These are phyloP conservation scores for Aureobasidium sp. DNA, from an alignment of 2,329 filamentous ascomycete genomes.

Conservation along the genomic window DNA sequence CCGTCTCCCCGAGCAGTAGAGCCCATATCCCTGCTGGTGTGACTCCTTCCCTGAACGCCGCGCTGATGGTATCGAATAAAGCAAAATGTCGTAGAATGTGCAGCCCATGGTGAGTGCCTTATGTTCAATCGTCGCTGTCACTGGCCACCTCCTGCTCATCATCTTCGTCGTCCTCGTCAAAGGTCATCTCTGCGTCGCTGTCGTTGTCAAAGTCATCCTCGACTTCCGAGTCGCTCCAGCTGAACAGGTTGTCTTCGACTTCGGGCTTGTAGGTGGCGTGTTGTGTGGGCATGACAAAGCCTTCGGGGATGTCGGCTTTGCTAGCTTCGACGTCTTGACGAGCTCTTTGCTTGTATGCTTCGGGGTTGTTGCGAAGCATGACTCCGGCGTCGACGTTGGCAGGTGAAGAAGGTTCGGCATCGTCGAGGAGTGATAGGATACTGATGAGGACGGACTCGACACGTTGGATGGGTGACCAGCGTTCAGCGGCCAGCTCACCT, in stretches of 20 bases:
- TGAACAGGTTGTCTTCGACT: slow-evolving; percentile 56
- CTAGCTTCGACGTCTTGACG: slow-evolving; percentile 61
- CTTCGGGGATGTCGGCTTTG: slow-evolving; percentile 69
- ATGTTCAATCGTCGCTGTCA: slow-evolving; percentile 33
- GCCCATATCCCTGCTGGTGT: background rate
- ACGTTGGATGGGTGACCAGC: slow-evolving; percentile 89
- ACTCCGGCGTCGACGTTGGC: slow-evolving; percentile 93
- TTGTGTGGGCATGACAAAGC: slow-evolving; percentile 72
- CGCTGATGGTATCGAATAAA: slow-evolving; percentile 7
- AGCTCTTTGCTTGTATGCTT: slow-evolving; percentile 61
- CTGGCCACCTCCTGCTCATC: slow-evolving; percentile 52
- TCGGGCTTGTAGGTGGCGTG: slow-evolving; percentile 52
- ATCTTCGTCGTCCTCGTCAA: slow-evolving; percentile 51
- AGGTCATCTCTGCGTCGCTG: slow-evolving; percentile 39
- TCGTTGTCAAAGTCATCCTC: slow-evolving; percentile 74
- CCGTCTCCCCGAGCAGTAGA: background rate
- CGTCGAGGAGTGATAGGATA: slow-evolving; percentile 82
- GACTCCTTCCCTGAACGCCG: background rate
- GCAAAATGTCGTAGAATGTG: background rate
- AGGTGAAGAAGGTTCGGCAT: slow-evolving; percentile 85
- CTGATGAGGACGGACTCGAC: slow-evolving; percentile 93
- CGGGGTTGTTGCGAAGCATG: slow-evolving; percentile 65
- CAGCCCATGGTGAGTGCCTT: background rate
- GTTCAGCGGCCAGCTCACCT: slow-evolving; percentile 79
- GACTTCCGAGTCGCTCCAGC: slow-evolving; percentile 47